Base-by-base conservation (phyloP, 2,329 filamentous ascomycete genomes). In the Paecilomyces sp. region DNA sequence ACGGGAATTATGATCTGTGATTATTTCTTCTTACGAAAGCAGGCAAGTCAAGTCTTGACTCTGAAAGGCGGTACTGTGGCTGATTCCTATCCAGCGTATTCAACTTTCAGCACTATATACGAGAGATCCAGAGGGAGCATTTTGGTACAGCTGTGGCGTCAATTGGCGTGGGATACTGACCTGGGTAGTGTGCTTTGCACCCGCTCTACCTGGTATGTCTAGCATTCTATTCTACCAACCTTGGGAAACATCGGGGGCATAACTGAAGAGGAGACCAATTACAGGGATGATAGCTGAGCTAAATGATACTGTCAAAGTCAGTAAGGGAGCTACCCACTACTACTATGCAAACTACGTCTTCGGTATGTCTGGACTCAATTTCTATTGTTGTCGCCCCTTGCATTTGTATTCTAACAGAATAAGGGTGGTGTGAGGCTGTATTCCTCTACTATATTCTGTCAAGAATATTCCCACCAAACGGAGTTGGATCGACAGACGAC, bases 1-100 rank as follows among this genome's bases (percentile, higher is more conserved):
- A 76, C 59, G 3, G 79, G 79, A 2, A 73, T 81, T 11, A 71
- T 79, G 64, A 67, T 80, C 13, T 73, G 74, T 31, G 77, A 81
- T 55, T 82, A 82, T 63, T 79, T 77, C 41, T 22, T 47, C 8
- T n/a, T 47, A n/a, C 41, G 41, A 47, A 30, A 30, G 51, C 51
- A 12, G 51, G 51, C 30, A 30, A 53, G 51, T 53, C n/a, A 47
- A 41, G 7, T 47, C 41, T n/a, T 18, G n/a, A 18, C 2, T 47
- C n/a, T 47, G 41, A 47, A 18, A 22, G 15, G 8, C 1, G 9
- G 41, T 18, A 7, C 18, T 18, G 4, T 6, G 9, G 9, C 41
- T 47, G 18, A 47, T 8, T 18, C 41, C 1, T 47, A 8, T 47
- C 18, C 22, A 53, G 51, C 51, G 51, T 6, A 53, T 53, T 24